Percentiles rank a stretch among this genome's conserved stretches.
Conservation (phyloP, 2,329 filamentous ascomycete species). For the Claviceps capensis region DNA sequence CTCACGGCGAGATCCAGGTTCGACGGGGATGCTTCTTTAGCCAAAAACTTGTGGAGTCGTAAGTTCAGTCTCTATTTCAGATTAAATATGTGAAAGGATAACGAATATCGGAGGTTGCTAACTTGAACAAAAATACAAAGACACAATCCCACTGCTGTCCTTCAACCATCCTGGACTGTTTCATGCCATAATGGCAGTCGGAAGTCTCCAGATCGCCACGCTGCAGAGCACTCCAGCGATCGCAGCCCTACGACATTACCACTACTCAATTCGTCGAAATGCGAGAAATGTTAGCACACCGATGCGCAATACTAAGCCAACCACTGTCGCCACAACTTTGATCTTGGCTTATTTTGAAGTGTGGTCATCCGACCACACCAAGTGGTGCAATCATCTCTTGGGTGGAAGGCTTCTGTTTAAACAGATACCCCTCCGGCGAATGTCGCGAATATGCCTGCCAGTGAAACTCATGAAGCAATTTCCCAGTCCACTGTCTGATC, state of each 20-base stretch:
- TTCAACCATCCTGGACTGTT: conserved; percentile 76
- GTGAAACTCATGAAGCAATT: conserved; percentile 34
- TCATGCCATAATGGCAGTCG: conserved; percentile 79
- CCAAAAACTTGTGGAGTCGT: conserved; percentile 54
- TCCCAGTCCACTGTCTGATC: conserved; percentile 1
- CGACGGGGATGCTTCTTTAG: conserved; percentile 44
- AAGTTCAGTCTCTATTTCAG: conserved; percentile 15
- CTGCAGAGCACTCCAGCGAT: conserved; percentile 61
- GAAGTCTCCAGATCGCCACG: conserved; percentile 77
- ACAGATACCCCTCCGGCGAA: conserved; percentile 65
- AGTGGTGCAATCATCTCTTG: conserved; percentile 87
- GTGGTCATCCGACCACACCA: conserved; percentile 84
- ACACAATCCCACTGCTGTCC: conserved; percentile 72
- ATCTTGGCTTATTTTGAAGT: conserved; percentile 88
- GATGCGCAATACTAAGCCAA: conserved; percentile 55
- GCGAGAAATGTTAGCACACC: conserved; percentile 60
- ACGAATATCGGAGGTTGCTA: neutral
- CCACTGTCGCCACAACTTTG: conserved; percentile 78
- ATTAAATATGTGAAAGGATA: neutral
- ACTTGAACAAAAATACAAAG: conserved; percentile 19
- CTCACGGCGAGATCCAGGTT: conserved; percentile 45
- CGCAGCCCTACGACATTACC: conserved; percentile 83
- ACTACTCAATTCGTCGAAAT: conserved; percentile 66
- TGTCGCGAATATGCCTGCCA: conserved; percentile 57
- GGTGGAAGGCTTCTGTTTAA: conserved; percentile 71